phyloP scores from a whole-genome alignment of 768 basidiomycete species.

The Thelephora aurantiotincta region DNA sequence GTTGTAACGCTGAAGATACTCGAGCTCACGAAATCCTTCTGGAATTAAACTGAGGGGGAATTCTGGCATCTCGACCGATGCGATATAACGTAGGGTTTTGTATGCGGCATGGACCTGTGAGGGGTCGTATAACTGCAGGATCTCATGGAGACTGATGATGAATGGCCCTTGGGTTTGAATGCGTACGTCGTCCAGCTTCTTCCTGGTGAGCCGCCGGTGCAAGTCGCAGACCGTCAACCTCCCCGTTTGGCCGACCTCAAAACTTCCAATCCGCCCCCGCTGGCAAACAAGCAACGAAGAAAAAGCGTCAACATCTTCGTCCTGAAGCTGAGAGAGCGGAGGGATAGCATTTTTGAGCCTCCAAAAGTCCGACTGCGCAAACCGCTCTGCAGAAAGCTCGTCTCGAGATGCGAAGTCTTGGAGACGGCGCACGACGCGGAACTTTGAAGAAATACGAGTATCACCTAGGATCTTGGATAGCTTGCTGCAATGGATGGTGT shows the following conservation, averaged over 20 bases:
- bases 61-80: constrained; percentile 26
- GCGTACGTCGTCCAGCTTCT: not conserved
- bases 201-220: not conserved
- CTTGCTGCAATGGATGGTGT: constrained; percentile 30
- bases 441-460: constrained; percentile 52
- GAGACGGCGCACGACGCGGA: constrained; percentile 58
- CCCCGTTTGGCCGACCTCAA: constrained; percentile 28
- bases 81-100: constrained; percentile 43
- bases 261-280: constrained; percentile 47
- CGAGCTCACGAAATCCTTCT: constrained; percentile 11
- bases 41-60: constrained; percentile 18
- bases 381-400: constrained; percentile 27
- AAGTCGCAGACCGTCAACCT: constrained; percentile 15
- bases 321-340: constrained; percentile 31
- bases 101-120: constrained; percentile 45
- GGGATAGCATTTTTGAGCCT: constrained; percentile 71
- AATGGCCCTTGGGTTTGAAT: constrained; percentile 31
- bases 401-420: constrained; percentile 28
- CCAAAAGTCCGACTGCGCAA: constrained; percentile 64
- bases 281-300: constrained; percentile 44
- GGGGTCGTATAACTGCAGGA: constrained; percentile 39
- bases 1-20: constrained; percentile 13
- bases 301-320: constrained; percentile 62
- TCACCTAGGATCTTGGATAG: constrained; percentile 45
- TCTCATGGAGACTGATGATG: constrained; percentile 35